phyloP scores from a whole-genome alignment of 2,329 filamentous ascomycete species.

The Coniella vitis region DNA sequence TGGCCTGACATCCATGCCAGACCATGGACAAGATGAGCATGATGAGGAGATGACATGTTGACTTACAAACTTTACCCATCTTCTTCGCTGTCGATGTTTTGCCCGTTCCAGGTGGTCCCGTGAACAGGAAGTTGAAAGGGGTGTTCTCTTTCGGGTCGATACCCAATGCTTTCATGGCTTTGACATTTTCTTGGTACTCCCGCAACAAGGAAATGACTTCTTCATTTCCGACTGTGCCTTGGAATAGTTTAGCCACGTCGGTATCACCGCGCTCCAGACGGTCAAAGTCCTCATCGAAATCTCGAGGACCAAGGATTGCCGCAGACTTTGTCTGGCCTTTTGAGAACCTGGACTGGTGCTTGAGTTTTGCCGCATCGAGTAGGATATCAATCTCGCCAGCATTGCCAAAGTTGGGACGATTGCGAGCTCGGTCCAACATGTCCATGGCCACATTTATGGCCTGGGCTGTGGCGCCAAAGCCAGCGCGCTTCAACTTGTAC shows the following conservation, averaged over 20 bases:
- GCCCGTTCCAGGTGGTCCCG: slow-evolving; percentile 54
- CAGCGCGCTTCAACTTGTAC: slow-evolving; percentile 53
- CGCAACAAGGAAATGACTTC: slow-evolving; percentile 45
- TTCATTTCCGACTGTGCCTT: slow-evolving; percentile 52
- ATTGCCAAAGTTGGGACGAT: slow-evolving; percentile 63
- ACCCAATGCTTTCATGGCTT: slow-evolving; percentile 41
- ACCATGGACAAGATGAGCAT: not conserved
- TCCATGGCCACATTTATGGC: slow-evolving; percentile 51
- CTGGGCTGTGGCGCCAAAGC: slow-evolving; percentile 42
- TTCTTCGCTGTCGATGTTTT: slow-evolving; percentile 68
- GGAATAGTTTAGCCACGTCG: slow-evolving; percentile 48
- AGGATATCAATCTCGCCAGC: slow-evolving; percentile 69
- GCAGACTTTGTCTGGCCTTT: slow-evolving; percentile 18
- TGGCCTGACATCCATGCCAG: slow-evolving; percentile 27
- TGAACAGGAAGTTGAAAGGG: slow-evolving; percentile 64
- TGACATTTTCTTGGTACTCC: slow-evolving; percentile 45
- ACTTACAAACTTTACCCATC: slow-evolving; percentile 46
- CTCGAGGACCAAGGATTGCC: slow-evolving; percentile 28
- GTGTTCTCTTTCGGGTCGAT: slow-evolving; percentile 52
- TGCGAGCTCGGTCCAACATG: slow-evolving; percentile 53
- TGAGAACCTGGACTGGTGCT: slow-evolving; percentile 25
- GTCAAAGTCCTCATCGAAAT: slow-evolving; percentile 56
- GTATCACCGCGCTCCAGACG: slow-evolving; percentile 39
- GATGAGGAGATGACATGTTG: no score
- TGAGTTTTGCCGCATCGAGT: slow-evolving; percentile 47